Percentiles rank a stretch among this genome's conserved stretches.
phyloP scores from a whole-genome alignment of 305 asterid genomes.

The Lippia alba region DNA sequence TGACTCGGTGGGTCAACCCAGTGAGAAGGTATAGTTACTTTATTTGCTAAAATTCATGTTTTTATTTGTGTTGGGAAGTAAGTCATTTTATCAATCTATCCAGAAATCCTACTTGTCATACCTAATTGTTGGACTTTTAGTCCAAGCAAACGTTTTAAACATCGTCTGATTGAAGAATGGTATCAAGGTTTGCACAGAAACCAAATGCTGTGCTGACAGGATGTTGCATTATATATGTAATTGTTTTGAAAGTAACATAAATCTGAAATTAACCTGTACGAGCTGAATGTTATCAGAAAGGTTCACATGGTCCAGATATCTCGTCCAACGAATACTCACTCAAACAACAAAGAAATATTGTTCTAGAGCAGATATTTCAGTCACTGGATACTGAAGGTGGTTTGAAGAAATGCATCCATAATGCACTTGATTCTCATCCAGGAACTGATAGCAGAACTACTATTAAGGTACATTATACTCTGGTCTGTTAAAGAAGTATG shows the following conservation, averaged over 20 bases:
- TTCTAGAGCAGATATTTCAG: slow-evolving; percentile 65
- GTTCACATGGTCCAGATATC: slow-evolving; percentile 32
- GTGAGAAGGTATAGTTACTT: slow-evolving; percentile 54
- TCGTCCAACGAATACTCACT: slow-evolving; percentile 44
- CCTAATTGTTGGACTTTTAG: background rate
- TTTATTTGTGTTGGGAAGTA: slow-evolving; percentile 1
- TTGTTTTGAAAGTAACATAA: background rate
- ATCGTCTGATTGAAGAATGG: background rate
- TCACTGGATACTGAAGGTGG: slow-evolving; percentile 58
- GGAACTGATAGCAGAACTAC: slow-evolving; percentile 52
- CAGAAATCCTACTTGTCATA: slow-evolving; percentile 8
- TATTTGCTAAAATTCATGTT: slow-evolving; percentile 16
- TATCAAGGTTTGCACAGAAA: background rate
- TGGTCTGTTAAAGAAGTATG: background rate
- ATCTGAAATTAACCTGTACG: background rate
- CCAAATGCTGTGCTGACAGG: background rate
- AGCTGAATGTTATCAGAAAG: slow-evolving; percentile 29
- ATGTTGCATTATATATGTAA: background rate
- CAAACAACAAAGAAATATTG: slow-evolving; percentile 57
- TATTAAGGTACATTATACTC: slow-evolving; percentile 53
- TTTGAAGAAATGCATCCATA: slow-evolving; percentile 51
- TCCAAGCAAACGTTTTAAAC: background rate
- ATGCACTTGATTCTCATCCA: slow-evolving; percentile 44
- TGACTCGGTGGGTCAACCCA: slow-evolving; percentile 42
- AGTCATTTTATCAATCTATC: background rate